These are phyloP conservation scores for Thalassiosira hispida DNA, from an alignment of 352 stramenopile species.

Conservation along the genomic window DNA sequence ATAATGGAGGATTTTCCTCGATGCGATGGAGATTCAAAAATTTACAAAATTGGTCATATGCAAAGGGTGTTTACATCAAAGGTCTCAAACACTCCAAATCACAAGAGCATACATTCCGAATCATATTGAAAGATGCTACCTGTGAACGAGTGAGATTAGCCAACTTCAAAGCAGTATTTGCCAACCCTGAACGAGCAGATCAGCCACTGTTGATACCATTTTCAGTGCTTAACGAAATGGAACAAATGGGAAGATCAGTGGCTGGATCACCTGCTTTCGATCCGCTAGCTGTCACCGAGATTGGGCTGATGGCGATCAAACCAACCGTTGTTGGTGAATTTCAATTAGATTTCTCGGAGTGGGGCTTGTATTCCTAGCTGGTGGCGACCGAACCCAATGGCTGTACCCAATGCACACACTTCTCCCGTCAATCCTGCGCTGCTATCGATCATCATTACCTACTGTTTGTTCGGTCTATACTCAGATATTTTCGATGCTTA, in stretches of 20 bases:
- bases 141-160: constrained; percentile 51
- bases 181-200: constrained; percentile 44
- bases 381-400: neutral
- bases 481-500: too few relatives aligned
- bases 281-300: constrained; percentile 52
- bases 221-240: constrained; percentile 54
- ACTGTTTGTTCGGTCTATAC: too few relatives aligned
- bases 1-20: constrained; percentile 68
- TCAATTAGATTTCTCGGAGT: constrained; percentile 53
- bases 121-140: constrained; percentile 61
- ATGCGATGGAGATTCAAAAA: constrained; percentile 60
- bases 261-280: constrained; percentile 46
- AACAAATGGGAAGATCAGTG: constrained; percentile 58
- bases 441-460: too few relatives aligned
- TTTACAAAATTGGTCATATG: constrained; percentile 60
- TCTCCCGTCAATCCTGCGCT: too few relatives aligned
- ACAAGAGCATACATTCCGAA: constrained; percentile 53
- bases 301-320: constrained; percentile 74
- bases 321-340: constrained; percentile 62
- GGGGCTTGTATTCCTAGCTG: constrained; percentile 60
- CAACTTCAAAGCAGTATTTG: constrained; percentile 66
- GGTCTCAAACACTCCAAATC: constrained; percentile 50
- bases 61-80: constrained; percentile 61
- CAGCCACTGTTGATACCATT: constrained; percentile 58
- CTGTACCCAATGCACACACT: too few relatives aligned